These are phyloP conservation scores for Peronospora belbahrii DNA, from an alignment of 352 stramenopile genomes.

Conservation along the genomic window DNA sequence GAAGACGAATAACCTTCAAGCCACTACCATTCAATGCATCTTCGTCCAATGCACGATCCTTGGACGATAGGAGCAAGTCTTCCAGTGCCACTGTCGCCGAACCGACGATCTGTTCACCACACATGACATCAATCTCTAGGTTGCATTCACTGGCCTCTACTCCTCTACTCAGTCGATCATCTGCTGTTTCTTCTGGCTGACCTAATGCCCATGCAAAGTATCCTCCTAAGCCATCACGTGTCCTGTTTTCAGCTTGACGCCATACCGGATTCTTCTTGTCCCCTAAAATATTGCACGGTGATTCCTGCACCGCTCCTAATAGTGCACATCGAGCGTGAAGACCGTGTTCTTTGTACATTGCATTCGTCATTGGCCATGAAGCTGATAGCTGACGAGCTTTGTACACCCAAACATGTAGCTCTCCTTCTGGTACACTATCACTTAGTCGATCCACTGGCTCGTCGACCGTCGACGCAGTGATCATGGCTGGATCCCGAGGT, in stretches of 20 bases:
- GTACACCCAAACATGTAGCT: conserved; percentile 48
- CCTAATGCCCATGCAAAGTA: conserved; percentile 35
- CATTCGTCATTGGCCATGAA: conserved; percentile 33
- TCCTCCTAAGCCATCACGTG: conserved; percentile 28
- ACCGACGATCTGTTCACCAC: conserved; percentile 39
- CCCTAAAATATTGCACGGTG: conserved; percentile 31
- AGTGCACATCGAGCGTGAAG: conserved; percentile 37
- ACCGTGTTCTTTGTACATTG: conserved; percentile 41
- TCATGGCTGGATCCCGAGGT: conserved; percentile 3
- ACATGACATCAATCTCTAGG: conserved; percentile 49
- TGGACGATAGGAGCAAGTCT: conserved; percentile 25
- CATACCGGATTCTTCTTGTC: conserved; percentile 39
- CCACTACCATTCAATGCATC: conserved; percentile 8
- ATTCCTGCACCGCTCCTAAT: conserved; percentile 38
- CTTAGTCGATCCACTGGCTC: conserved; percentile 17
- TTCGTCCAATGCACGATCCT: conserved; percentile 11
- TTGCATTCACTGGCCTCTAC: conserved; percentile 28
- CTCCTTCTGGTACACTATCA: conserved; percentile 22
- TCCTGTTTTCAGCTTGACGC: conserved; percentile 12
- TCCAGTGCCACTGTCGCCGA: conserved; percentile 29
- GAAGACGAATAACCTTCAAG: conserved; percentile 9
- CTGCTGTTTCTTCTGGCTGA: conserved; percentile 17
- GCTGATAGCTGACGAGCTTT: conserved; percentile 32
- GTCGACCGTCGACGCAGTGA: conserved; percentile 6
- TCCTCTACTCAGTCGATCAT: background rate